Percentiles rank a stretch among this genome's conserved stretches.
These are phyloP conservation scores for Cystofilobasidium macerans DNA, from an alignment of 768 basidiomycete genomes.

Conservation along the genomic window DNA sequence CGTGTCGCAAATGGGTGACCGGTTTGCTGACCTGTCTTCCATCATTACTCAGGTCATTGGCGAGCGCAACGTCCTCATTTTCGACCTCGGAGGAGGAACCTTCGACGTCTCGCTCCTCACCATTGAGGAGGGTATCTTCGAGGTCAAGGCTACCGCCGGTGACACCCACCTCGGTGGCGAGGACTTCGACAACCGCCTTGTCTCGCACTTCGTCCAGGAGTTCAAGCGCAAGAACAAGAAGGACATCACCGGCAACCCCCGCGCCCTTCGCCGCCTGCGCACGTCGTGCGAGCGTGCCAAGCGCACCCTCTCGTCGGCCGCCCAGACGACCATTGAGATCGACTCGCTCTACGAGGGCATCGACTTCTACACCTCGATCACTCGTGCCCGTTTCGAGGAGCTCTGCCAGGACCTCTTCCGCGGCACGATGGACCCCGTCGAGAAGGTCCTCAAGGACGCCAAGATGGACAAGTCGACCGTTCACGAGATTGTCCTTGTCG, in stretches of 20 bases:
- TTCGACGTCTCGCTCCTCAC: slow-evolving; percentile 55
- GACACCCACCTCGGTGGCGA: slow-evolving; percentile 98
- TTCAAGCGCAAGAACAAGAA: slow-evolving; percentile 93
- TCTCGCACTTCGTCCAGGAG: slow-evolving; percentile 92
- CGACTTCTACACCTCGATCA: slow-evolving; percentile 97
- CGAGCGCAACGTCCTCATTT: slow-evolving; percentile 28
- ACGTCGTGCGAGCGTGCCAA: slow-evolving; percentile 99
- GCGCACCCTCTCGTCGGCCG: slow-evolving; percentile 93
- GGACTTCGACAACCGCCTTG: slow-evolving; percentile 95
- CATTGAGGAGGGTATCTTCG: slow-evolving; percentile 79
- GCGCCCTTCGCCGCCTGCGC: slow-evolving; percentile 88
- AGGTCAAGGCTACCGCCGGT: slow-evolving; percentile 57
- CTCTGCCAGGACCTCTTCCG: slow-evolving; percentile 92
- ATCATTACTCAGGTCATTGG: slow-evolving; percentile 15
- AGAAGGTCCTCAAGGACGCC: slow-evolving; percentile 97
- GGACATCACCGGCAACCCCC: slow-evolving; percentile 54
- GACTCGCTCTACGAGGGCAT: slow-evolving; percentile 97
- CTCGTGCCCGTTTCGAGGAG: slow-evolving; percentile 99
- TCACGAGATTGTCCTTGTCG: slow-evolving; percentile 98
- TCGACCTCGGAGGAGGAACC: slow-evolving; percentile 28
- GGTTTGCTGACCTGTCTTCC: background rate
- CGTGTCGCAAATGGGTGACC: too few relatives aligned
- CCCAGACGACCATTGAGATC: slow-evolving; percentile 98
- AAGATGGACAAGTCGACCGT: slow-evolving; percentile 91
- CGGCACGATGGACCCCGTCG: slow-evolving; percentile 93